Evolutionary conservation across 1,139 yeast species (phyloP).

Genomic region (Scheffersomyces lignicola): DNA sequence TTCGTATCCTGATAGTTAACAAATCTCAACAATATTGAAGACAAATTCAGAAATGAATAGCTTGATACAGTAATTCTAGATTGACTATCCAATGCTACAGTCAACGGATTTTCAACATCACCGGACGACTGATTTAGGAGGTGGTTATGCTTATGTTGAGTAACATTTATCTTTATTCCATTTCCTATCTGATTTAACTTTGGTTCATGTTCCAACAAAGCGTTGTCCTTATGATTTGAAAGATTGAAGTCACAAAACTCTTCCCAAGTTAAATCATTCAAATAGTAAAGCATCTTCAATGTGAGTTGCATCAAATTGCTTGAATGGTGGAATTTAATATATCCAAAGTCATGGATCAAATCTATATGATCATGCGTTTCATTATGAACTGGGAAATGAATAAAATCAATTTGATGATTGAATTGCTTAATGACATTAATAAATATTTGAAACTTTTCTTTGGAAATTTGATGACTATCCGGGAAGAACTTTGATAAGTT

Average conservation of each 20-base stretch:
- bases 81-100: constrained; percentile 9
- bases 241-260: constrained; percentile 23
- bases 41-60: constrained; percentile 14
- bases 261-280: constrained; percentile 27
- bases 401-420: constrained; percentile 38
- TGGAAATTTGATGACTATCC: constrained; percentile 10
- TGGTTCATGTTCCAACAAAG: constrained; percentile 3
- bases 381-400: constrained; percentile 40
- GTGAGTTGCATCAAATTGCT: constrained; percentile 24
- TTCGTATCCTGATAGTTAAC: constrained; percentile 57
- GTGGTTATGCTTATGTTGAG: constrained; percentile 43
- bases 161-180: constrained; percentile 29
- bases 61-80: constrained; percentile 5
- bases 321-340: constrained; percentile 25
- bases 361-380: constrained; percentile 4
- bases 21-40: constrained; percentile 18
- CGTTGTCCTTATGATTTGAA: constrained; percentile 5
- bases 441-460: constrained; percentile 22
- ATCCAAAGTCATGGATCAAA: constrained; percentile 30
- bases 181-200: constrained; percentile 5
- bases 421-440: constrained; percentile 34
- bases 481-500: constrained; percentile 38
- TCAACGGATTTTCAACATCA: constrained; percentile 11
- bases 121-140: constrained; percentile 18
- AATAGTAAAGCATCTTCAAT: constrained; percentile 31